These are phyloP conservation scores for Aureobasidium vineae DNA, from an alignment of 2,329 filamentous ascomycete genomes.

Conservation along the genomic window DNA sequence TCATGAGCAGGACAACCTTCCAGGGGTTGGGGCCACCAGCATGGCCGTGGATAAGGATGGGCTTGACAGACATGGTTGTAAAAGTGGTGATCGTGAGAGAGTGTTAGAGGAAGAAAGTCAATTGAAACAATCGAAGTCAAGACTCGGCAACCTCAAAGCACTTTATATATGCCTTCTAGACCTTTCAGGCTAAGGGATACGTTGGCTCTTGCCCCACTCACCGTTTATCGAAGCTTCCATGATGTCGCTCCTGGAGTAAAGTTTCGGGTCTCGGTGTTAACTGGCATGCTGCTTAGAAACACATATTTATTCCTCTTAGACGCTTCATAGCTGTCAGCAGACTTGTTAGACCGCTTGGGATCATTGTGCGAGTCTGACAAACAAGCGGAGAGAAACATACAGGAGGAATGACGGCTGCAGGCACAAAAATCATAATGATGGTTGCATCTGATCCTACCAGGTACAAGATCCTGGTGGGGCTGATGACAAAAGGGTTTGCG, in stretches of 20 bases:
- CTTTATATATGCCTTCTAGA: neutral
- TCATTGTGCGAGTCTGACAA: too few relatives aligned
- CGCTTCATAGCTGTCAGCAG: too few relatives aligned
- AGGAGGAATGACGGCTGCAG: neutral
- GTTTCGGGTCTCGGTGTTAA: conserved; percentile 16
- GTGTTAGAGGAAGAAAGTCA: neutral
- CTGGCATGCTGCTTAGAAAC: conserved; percentile 18
- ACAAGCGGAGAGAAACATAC: neutral
- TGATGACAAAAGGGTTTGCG: neutral
- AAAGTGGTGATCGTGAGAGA: neutral
- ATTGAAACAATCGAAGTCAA: neutral
- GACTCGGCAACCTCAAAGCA: neutral
- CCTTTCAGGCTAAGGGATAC: neutral
- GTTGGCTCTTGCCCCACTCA: conserved; percentile 15
- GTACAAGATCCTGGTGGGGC: neutral
- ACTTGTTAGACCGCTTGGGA: neutral
- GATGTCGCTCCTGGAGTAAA: conserved; percentile 2
- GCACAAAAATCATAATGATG: conserved; percentile 1
- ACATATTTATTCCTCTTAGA: neutral
- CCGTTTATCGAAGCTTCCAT: conserved; percentile 14
- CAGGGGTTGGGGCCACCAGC: conserved; percentile 23
- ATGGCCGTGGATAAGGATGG: conserved; percentile 29
- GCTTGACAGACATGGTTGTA: conserved; percentile 28
- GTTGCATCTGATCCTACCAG: conserved; percentile 5
- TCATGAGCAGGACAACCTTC: conserved; percentile 45